These are phyloP conservation scores for Puccinia coronata DNA, from an alignment of 1,284 basidiomycete species.

Conservation along the genomic window DNA sequence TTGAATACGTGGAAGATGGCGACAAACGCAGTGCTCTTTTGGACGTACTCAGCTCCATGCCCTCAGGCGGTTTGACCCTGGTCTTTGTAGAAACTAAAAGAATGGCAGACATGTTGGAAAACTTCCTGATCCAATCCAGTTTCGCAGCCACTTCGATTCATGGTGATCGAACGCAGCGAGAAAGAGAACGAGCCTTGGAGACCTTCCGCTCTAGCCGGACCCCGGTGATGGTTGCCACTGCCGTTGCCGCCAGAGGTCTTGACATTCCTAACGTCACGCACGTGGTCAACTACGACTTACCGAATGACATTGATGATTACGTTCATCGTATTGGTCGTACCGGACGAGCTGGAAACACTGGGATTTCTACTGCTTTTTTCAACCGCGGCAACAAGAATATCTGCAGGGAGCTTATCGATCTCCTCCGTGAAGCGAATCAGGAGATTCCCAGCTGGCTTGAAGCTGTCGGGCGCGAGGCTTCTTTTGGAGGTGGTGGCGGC, in stretches of 20 bases:
- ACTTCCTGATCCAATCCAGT: slow-evolving; percentile 83
- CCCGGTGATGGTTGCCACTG: slow-evolving; percentile 95
- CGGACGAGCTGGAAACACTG: slow-evolving; percentile 98
- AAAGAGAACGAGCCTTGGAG: slow-evolving; percentile 91
- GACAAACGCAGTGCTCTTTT: slow-evolving; percentile 97
- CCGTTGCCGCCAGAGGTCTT: slow-evolving; percentile 96
- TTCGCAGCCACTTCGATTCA: slow-evolving; percentile 93
- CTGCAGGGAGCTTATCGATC: slow-evolving; percentile 83
- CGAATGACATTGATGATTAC: slow-evolving; percentile 97
- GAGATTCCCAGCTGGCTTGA: slow-evolving; percentile 88
- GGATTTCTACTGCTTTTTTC: slow-evolving; percentile 88
- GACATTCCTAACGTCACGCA: slow-evolving; percentile 99
- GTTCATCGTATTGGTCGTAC: slow-evolving; percentile 99
- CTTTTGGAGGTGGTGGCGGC: slow-evolving; percentile 49
- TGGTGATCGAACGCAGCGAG: slow-evolving; percentile 94
- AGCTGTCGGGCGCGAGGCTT: slow-evolving; percentile 45
- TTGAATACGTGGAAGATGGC: slow-evolving; percentile 95
- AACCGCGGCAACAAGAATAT: slow-evolving; percentile 92
- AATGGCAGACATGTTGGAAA: slow-evolving; percentile 97
- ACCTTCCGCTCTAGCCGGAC: slow-evolving; percentile 94
- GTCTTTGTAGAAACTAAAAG: slow-evolving; percentile 99
- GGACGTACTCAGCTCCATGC: slow-evolving; percentile 83
- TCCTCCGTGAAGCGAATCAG: slow-evolving; percentile 95
- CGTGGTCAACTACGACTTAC: slow-evolving; percentile 98
- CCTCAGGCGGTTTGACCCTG: slow-evolving; percentile 75